These are phyloP conservation scores for Colletotrichum tofieldiae DNA, from an alignment of 2,329 filamentous ascomycete species.

Conservation along the genomic window DNA sequence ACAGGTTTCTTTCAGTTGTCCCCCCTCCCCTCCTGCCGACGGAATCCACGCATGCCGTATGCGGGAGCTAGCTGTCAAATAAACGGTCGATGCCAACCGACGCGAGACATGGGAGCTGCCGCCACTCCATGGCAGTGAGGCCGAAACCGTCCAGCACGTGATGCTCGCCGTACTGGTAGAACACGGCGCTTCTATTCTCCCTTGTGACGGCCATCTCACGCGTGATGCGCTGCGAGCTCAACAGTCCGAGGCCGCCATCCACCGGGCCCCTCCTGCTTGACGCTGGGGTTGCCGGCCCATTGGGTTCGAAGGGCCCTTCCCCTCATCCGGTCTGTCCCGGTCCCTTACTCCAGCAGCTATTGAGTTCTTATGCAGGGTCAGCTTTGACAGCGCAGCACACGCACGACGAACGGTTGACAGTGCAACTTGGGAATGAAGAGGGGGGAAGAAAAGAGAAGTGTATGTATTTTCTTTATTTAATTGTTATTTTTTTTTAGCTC, in stretches of 20 bases:
- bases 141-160: neutral
- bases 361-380: neutral
- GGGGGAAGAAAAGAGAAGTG: neutral
- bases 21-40: no score
- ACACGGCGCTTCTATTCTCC: neutral
- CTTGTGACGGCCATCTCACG: neutral
- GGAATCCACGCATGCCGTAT: neutral
- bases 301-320: neutral
- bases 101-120: conserved; percentile 18
- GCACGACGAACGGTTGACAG: neutral
- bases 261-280: neutral
- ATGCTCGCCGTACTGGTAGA: no score
- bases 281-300: neutral
- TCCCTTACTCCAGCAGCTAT: neutral
- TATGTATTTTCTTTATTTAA: neutral
- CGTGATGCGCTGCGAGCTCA: neutral
- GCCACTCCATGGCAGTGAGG: neutral
- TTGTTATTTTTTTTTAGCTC: neutral
- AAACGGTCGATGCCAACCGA: conserved; percentile 2
- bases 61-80: conserved; percentile 3
- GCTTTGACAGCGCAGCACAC: neutral
- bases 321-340: conserved; percentile 13
- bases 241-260: no score
- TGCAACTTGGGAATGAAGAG: neutral
- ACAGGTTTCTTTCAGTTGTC: no score